Base-by-base conservation (phyloP, 1,139 yeast species). In the Candida gigantensis region DNA sequence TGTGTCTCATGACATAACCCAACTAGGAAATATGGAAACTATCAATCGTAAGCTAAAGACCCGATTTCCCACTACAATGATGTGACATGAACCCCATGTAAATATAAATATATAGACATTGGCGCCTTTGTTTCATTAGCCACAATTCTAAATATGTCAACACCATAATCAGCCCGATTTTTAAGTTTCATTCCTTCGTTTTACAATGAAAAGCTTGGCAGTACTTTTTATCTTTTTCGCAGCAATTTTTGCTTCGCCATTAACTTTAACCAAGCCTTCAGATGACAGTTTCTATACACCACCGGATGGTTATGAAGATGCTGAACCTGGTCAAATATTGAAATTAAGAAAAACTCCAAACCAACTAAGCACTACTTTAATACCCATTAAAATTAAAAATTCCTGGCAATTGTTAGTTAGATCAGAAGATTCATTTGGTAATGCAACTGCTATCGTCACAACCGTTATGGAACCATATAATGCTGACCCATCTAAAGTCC, bases 331-430 rank as follows among this genome's bases (percentile, higher is more conserved):
- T 6, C 45, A 56, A 5, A 52, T 63, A 2, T 50, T 63, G 39
- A 53, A 47, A 29, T 32, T 40, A 19, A 52, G 69, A 43, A 40
- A 46, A 24, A 40, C 58, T 12, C 64, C 64, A 2, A 34, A 34
- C 16, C 44, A 38, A 17, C 37, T 59, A 23, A 38, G 52, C 28
- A 41, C 47, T 36, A n/a, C 49, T 10, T 23, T n/a, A 10, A n/a
- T 23, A 23, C 11, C 11, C 4, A 11, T 23, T 6, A 5, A n/a
- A n/a, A 3, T 23, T n/a, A 42, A 55, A 18, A 51, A 51, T 18
- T 41, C 61, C 2, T 62, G 66, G 62, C 68, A 65, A 42, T 42
- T 62, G 26, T 42, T 65, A 35, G 63, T 62, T 2, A 50, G 69
- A 33, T 55, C 68, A 3, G 51, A 54, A 27, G 68, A 65, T 40